Percentiles rank a stretch among this genome's conserved stretches.
Conservation (phyloP, 1,284 basidiomycete genomes). For the Vanrija sp. region DNA sequence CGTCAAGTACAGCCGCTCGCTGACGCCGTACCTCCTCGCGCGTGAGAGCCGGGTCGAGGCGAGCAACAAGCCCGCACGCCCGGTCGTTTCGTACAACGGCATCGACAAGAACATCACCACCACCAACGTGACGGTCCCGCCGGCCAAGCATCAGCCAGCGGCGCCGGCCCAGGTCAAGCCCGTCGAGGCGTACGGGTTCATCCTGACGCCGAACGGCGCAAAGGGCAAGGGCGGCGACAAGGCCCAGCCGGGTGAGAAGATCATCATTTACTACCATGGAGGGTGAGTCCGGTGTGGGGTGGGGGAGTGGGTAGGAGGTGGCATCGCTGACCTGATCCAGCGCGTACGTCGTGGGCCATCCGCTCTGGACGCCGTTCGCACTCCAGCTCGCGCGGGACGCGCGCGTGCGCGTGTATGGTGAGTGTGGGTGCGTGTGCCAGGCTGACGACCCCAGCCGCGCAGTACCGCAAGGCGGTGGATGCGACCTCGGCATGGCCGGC, state of each 20-base stretch:
- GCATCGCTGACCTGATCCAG: too few species aligned
- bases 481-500: background rate
- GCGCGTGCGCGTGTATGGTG: background rate
- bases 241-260: slow-evolving; percentile 22
- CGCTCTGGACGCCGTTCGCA: background rate
- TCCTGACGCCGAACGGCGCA: slow-evolving; percentile 15
- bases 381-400: background rate
- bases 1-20: slow-evolving; percentile 12
- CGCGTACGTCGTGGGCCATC: too few species aligned
- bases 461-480: background rate
- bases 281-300: slow-evolving; percentile 17
- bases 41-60: too few species aligned
- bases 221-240: slow-evolving; percentile 3
- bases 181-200: slow-evolving; percentile 7
- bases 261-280: slow-evolving; percentile 31
- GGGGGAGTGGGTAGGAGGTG: too few species aligned
- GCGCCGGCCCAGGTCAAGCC: too few species aligned
- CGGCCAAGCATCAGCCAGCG: too few species aligned
- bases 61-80: too few species aligned
- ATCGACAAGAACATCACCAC: too few species aligned
- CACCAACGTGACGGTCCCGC: too few species aligned
- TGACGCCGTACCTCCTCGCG: too few species aligned
- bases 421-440: background rate
- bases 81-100: too few species aligned
- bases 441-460: background rate